Percentiles rank a stretch among this genome's conserved stretches.
phyloP scores from a whole-genome alignment of 140 eudicot species.

The Cichorium intybus region DNA sequence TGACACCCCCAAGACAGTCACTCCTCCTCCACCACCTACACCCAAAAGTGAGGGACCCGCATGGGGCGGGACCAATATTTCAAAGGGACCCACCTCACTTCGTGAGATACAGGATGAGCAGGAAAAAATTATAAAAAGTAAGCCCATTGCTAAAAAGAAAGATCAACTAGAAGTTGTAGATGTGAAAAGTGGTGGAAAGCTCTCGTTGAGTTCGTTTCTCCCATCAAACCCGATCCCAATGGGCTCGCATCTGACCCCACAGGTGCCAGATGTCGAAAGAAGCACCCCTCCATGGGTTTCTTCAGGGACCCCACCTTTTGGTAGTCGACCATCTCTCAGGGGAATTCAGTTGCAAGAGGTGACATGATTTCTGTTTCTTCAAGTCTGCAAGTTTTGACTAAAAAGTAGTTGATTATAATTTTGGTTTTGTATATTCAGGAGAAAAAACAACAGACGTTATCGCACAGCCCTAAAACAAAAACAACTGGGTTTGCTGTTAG shows the following conservation, averaged over 20 bases:
- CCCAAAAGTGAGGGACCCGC: slow-evolving; percentile 92
- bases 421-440: slow-evolving; percentile 34
- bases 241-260: slow-evolving; percentile 46
- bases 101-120: slow-evolving; percentile 89
- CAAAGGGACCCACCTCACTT: slow-evolving; percentile 67
- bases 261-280: slow-evolving; percentile 58
- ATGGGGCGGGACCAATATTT: slow-evolving; percentile 79
- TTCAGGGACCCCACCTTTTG: slow-evolving; percentile 87
- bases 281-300: slow-evolving; percentile 97
- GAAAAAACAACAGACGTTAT: slow-evolving; percentile 50
- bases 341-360: slow-evolving; percentile 96
- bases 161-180: slow-evolving; percentile 49
- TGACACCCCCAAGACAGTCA: slow-evolving; percentile 50
- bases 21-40: slow-evolving; percentile 48
- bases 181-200: slow-evolving; percentile 48
- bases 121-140: slow-evolving; percentile 41
- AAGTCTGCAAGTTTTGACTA: background rate
- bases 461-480: slow-evolving; percentile 84
- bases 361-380: background rate
- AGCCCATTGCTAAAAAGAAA: slow-evolving; percentile 31
- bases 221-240: slow-evolving; percentile 75
- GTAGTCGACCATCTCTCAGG: slow-evolving; percentile 85
- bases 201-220: slow-evolving; percentile 59
- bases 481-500: slow-evolving; percentile 77
- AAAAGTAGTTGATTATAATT: background rate